Evolutionary conservation across 371 early-diverging fungal genomes (phyloP).

Genomic region (Rhizopus arrhizus): DNA sequence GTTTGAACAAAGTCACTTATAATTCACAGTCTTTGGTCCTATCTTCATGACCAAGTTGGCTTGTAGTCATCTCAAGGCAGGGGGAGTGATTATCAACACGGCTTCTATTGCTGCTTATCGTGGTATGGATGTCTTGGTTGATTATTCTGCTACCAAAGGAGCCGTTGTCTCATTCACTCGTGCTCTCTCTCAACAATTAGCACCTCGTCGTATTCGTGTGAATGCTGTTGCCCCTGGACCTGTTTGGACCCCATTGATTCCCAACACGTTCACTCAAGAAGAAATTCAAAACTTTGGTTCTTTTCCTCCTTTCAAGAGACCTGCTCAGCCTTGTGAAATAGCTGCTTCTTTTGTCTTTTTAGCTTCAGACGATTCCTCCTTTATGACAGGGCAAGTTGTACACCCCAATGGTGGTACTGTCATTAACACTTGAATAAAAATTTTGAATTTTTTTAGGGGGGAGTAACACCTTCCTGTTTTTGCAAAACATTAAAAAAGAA

Average conservation of each 20-base stretch:
- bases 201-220: slow-evolving; percentile 61
- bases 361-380: slow-evolving; percentile 62
- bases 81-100: slow-evolving; percentile 57
- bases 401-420: slow-evolving; percentile 56
- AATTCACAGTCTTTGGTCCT: slow-evolving; percentile 51
- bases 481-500: background rate
- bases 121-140: slow-evolving; percentile 58
- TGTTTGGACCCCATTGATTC: slow-evolving; percentile 70
- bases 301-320: slow-evolving; percentile 69
- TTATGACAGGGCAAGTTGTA: slow-evolving; percentile 66
- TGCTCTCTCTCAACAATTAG: slow-evolving; percentile 62
- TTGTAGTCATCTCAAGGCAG: slow-evolving; percentile 51
- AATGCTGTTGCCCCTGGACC: slow-evolving; percentile 72
- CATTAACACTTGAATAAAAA: slow-evolving; percentile 39
- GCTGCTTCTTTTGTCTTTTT: slow-evolving; percentile 68
- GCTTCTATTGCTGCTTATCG: slow-evolving; percentile 65
- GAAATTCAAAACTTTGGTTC: slow-evolving; percentile 68
- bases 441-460: background rate
- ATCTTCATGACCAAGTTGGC: slow-evolving; percentile 60
- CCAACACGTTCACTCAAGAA: slow-evolving; percentile 65
- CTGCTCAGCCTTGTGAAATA: slow-evolving; percentile 67
- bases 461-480: too few species aligned
- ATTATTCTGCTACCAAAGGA: slow-evolving; percentile 62
- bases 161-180: slow-evolving; percentile 65
- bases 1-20: slow-evolving; percentile 1